phyloP scores from a whole-genome alignment of 2,329 filamentous ascomycete species.

The Aspergillus jensenii region DNA sequence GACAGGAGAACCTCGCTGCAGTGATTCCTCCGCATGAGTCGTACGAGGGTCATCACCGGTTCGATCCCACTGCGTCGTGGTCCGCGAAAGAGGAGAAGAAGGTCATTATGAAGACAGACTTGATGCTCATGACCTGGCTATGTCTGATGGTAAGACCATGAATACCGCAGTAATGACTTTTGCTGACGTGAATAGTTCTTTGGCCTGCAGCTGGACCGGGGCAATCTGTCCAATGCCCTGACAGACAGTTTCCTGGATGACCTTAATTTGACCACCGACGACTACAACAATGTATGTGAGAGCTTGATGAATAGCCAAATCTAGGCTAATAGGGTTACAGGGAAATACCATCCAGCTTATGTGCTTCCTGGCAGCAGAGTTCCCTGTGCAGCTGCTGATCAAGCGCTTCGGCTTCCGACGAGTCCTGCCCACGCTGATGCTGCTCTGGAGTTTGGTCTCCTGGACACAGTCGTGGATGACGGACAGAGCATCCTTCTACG shows the following conservation, averaged over 20 bases:
- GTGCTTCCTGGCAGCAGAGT: constrained; percentile 36
- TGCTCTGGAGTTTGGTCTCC: constrained; percentile 47
- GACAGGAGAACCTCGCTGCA: constrained; percentile 26
- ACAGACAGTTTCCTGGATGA: constrained; percentile 41
- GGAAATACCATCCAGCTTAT: constrained; percentile 26
- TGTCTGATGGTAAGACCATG: constrained; percentile 22
- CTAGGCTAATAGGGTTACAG: neutral
- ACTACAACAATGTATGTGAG: constrained; percentile 37
- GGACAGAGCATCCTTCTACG: constrained; percentile 36
- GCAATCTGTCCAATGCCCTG: constrained; percentile 36
- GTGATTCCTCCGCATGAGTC: constrained; percentile 31
- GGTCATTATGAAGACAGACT: constrained; percentile 46
- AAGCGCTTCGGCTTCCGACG: constrained; percentile 48
- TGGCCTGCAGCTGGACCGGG: constrained; percentile 33
- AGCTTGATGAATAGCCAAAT: no score
- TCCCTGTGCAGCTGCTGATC: constrained; percentile 49
- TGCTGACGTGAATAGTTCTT: constrained; percentile 26
- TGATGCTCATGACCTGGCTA: constrained; percentile 20
- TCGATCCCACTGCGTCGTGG: constrained; percentile 25
- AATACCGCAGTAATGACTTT: no score
- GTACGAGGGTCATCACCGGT: constrained; percentile 27
- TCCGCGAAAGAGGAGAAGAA: constrained; percentile 45
- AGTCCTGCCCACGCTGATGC: constrained; percentile 47
- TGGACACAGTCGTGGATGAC: constrained; percentile 36
- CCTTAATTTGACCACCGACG: constrained; percentile 33